These are phyloP conservation scores for Capsicum chinense DNA, from an alignment of 257 asterid species.

Conservation along the genomic window DNA sequence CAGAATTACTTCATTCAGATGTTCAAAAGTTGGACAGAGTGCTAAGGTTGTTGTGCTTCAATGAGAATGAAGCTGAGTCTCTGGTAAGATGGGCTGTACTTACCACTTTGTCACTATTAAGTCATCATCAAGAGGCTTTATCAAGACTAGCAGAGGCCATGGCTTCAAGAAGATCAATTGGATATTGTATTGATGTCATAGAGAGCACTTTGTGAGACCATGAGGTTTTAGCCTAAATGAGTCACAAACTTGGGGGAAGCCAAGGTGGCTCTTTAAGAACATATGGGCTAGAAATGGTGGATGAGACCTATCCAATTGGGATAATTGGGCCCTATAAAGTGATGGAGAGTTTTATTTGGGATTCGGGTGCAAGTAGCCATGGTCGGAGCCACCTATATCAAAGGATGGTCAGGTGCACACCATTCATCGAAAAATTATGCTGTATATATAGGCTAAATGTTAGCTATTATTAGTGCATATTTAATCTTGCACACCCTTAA, in stretches of 20 bases:
- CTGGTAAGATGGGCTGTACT: slow-evolving; percentile 51
- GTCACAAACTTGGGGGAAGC: not conserved
- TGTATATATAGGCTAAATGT: no score
- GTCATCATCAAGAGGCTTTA: slow-evolving; percentile 45
- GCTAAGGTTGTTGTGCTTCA: slow-evolving; percentile 44
- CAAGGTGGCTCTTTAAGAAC: no score
- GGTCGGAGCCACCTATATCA: no score
- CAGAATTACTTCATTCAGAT: slow-evolving; percentile 70
- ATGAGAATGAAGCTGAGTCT: slow-evolving; percentile 43
- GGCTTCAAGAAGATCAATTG: slow-evolving; percentile 64
- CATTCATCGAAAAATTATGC: no score
- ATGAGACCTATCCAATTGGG: no score
- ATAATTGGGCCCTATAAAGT: no score
- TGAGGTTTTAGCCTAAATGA: not conserved
- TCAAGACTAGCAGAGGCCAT: slow-evolving; percentile 62
- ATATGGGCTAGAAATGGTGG: no score
- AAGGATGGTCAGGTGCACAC: no score
- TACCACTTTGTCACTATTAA: slow-evolving; percentile 48
- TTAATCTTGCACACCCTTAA: no score
- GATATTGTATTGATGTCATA: slow-evolving; percentile 60
- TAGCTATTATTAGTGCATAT: no score
- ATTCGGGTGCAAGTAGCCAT: no score
- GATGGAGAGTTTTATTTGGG: no score
- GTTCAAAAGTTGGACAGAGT: slow-evolving; percentile 61
- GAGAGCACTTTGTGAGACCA: slow-evolving; percentile 42